Percentiles rank a stretch among this genome's conserved stretches.
Conservation (phyloP, 805 yeast species). For the Kuraishia ogatae region DNA sequence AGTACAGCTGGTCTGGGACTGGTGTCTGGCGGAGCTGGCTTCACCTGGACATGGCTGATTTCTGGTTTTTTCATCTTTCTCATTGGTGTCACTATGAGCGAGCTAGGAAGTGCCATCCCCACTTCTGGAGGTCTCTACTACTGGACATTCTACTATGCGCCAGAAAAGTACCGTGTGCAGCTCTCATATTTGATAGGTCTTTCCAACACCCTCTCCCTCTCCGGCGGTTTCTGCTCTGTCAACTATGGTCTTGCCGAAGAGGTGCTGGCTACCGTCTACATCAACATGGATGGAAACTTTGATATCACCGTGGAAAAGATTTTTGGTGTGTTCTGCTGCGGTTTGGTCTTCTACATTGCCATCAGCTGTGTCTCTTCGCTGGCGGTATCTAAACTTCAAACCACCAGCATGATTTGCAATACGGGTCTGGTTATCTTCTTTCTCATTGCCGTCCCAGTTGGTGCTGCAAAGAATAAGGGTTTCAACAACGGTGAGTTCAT, state of each 20-base stretch:
- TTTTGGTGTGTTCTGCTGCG: constrained; percentile 37
- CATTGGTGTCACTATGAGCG: constrained; percentile 53
- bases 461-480: constrained; percentile 19
- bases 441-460: constrained; percentile 38
- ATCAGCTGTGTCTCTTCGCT: constrained; percentile 30
- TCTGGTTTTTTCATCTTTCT: constrained; percentile 41
- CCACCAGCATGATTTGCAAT: constrained; percentile 29
- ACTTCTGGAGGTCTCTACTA: constrained; percentile 59
- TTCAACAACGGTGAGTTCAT: constrained; percentile 26
- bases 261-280: constrained; percentile 31
- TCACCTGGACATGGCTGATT: constrained; percentile 49
- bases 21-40: constrained; percentile 48
- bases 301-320: constrained; percentile 27
- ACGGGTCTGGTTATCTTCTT: constrained; percentile 27
- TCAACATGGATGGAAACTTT: constrained; percentile 30
- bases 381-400: constrained; percentile 30
- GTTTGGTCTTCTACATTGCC: constrained; percentile 27
- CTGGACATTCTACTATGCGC: constrained; percentile 35
- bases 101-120: constrained; percentile 52
- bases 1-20: constrained; percentile 47
- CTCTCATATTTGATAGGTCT: constrained; percentile 33
- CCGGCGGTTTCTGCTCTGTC: constrained; percentile 33
- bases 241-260: constrained; percentile 36
- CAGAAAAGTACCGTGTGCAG: constrained; percentile 26
- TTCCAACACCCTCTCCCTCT: constrained; percentile 32